Evolutionary conservation across 345 rosid genomes (phyloP).

Genomic region (Cardamine resedifolia): DNA sequence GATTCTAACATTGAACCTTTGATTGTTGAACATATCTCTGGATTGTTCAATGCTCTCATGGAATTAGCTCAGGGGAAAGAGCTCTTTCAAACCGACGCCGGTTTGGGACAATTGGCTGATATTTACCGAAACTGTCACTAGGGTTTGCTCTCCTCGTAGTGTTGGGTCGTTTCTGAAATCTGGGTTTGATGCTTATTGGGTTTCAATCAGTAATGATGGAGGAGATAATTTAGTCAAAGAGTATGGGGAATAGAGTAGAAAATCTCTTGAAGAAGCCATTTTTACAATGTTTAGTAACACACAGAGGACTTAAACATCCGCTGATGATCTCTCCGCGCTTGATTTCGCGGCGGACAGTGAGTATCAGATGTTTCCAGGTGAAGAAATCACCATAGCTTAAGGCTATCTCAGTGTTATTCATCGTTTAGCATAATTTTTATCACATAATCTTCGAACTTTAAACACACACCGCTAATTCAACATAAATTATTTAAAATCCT

Average conservation of each 20-base stretch:
- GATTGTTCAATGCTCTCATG: constrained; percentile 72
- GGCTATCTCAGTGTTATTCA: constrained; percentile 72
- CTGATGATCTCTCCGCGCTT: constrained; percentile 67
- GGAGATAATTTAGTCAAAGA: constrained; percentile 37
- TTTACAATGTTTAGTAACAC: constrained; percentile 70
- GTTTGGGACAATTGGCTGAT: constrained; percentile 16
- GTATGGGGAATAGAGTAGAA: constrained; percentile 54
- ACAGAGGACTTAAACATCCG: constrained; percentile 91
- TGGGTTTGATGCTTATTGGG: constrained; percentile 65
- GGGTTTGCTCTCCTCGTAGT: constrained; percentile 42
- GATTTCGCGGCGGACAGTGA: constrained; percentile 87
- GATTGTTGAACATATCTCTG: constrained; percentile 55
- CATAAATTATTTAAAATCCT: no score
- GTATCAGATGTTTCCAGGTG: constrained; percentile 87
- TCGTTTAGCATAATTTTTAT: constrained; percentile 68
- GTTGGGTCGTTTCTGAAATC: constrained; percentile 62
- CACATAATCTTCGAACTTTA: no score
- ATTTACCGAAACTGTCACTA: constrained; percentile 46
- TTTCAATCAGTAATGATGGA: constrained; percentile 30
- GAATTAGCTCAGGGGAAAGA: constrained; percentile 72
- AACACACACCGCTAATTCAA: no score
- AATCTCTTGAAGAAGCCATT: constrained; percentile 63
- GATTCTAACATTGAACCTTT: constrained; percentile 55
- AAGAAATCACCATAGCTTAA: constrained; percentile 94
- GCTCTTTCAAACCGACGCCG: constrained; percentile 20